Evolutionary conservation across 305 asterid species (phyloP).

Genomic region (Fraxinus greggii): DNA sequence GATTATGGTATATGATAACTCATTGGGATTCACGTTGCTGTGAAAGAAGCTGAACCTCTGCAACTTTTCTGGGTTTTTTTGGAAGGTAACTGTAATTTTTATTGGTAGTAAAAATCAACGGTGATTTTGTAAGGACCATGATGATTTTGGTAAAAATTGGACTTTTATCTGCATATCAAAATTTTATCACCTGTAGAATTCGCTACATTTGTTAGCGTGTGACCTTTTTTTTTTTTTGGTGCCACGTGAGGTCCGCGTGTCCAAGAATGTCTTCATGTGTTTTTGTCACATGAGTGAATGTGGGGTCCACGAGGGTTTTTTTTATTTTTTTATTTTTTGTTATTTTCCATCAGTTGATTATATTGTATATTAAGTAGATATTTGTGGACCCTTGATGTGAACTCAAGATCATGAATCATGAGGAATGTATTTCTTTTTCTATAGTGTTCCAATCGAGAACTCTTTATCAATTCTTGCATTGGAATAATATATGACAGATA

Average conservation of each 20-base stretch:
- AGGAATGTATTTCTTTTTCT: not conserved
- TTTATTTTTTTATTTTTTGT: not conserved
- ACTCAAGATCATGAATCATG: not conserved
- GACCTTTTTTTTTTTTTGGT: not conserved
- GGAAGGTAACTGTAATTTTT: conserved; percentile 22
- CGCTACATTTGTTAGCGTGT: not conserved
- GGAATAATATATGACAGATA: not conserved
- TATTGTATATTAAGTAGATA: not conserved
- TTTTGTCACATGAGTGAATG: conserved; percentile 11
- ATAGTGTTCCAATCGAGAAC: not conserved
- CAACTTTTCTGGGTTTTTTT: conserved; percentile 14
- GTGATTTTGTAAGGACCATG: not conserved
- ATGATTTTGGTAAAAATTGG: not conserved
- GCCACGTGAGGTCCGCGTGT: conserved; percentile 36
- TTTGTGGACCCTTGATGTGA: not conserved
- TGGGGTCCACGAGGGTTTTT: not conserved
- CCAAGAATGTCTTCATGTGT: conserved; percentile 24
- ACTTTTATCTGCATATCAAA: not conserved
- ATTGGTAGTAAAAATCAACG: conserved; percentile 6
- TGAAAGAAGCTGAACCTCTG: conserved; percentile 26
- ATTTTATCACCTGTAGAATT: not conserved
- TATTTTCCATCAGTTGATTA: not conserved
- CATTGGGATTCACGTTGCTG: conserved; percentile 25
- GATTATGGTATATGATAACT: conserved; percentile 12
- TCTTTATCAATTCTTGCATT: not conserved